phyloP scores from a whole-genome alignment of 805 yeast genomes.

The Candida koratica region DNA sequence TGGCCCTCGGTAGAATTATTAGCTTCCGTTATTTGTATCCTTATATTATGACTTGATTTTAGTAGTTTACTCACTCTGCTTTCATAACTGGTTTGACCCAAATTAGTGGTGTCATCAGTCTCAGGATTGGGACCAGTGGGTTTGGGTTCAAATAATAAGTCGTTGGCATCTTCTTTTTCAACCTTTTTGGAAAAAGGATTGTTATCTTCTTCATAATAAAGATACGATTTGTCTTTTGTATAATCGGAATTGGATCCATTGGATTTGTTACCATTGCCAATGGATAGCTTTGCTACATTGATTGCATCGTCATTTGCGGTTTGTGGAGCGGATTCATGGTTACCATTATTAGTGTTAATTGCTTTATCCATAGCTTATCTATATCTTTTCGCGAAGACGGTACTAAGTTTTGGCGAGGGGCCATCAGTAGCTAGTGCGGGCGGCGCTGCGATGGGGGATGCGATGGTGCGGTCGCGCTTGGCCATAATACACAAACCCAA shows the following conservation, averaged over 20 bases:
- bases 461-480: too few relatives aligned
- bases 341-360: too few relatives aligned
- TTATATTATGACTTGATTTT: conserved; percentile 24
- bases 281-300: background rate
- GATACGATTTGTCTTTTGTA: too few relatives aligned
- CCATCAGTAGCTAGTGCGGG: too few relatives aligned
- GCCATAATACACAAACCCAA: too few relatives aligned
- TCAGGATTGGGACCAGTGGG: conserved; percentile 13
- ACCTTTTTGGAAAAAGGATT: conserved; percentile 27
- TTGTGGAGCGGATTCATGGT: too few relatives aligned
- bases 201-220: conserved; percentile 23
- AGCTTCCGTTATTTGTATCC: conserved; percentile 64
- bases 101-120: conserved; percentile 18
- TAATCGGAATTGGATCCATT: too few relatives aligned
- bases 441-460: too few relatives aligned
- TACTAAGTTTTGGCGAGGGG: too few relatives aligned
- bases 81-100: conserved; percentile 30
- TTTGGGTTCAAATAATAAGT: conserved; percentile 21
- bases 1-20: conserved; percentile 78
- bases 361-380: too few relatives aligned
- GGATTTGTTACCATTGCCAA: background rate
- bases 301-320: too few relatives aligned
- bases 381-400: too few relatives aligned
- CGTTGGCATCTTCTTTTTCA: conserved; percentile 24
- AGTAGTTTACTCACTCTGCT: conserved; percentile 36